Evolutionary conservation across 2,329 filamentous ascomycete species (phyloP).

Genomic region (Gaeumannomyces sp.): DNA sequence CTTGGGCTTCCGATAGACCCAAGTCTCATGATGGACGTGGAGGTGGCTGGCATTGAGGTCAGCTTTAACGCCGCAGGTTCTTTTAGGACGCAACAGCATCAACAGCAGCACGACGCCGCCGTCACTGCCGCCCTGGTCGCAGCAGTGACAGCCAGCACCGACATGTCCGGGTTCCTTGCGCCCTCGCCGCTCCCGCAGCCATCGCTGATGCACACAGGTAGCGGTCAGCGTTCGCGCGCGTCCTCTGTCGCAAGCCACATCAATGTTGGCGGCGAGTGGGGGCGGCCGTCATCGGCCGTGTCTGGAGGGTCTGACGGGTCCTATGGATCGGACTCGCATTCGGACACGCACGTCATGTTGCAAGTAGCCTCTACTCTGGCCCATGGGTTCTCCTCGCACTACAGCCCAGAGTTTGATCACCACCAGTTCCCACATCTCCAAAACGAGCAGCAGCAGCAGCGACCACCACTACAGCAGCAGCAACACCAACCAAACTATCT

Average conservation of each 20-base stretch:
- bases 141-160: not conserved
- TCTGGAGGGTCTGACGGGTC: not conserved
- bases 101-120: not conserved
- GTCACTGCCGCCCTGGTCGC: not conserved
- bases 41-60: not conserved
- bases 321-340: not conserved
- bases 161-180: slow-evolving; percentile 9
- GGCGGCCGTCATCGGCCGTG: not conserved
- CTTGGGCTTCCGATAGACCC: slow-evolving; percentile 9
- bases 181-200: slow-evolving; percentile 1
- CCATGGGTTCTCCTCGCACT: not conserved
- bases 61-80: slow-evolving; percentile 10
- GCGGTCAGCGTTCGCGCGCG: not conserved
- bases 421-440: not conserved
- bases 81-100: slow-evolving; percentile 7
- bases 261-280: not conserved
- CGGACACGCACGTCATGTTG: not conserved
- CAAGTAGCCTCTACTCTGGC: not conserved
- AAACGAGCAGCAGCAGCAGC: not conserved
- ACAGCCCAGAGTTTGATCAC: not conserved
- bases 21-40: slow-evolving; percentile 6
- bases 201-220: not conserved
- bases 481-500: not conserved
- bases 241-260: slow-evolving; percentile 6
- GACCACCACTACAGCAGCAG: not conserved